Evolutionary conservation across 306 rosid genomes (phyloP), one percentile per base, ranked within the genome.

Genomic region (Benincasa hispida): DNA sequence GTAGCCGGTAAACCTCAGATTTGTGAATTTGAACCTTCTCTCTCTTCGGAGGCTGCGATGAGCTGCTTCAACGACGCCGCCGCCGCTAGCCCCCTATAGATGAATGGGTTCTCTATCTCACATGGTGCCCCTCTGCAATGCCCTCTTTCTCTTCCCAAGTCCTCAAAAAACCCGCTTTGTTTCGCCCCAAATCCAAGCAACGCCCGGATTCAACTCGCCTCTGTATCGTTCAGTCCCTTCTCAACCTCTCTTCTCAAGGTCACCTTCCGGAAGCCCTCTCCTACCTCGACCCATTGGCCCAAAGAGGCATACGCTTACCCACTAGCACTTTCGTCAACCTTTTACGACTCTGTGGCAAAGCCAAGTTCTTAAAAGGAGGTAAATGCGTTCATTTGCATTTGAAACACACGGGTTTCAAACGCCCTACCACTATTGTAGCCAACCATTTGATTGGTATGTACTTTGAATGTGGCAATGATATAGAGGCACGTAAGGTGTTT

Each of bases 391-490:
- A 93, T 70, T 81, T 87, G 8, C 91, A 93, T 81, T 69, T 91
- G 89, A 86, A 85, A 82, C 85, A 88, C 47, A 89, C 87, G 0
- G 97, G 98, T 25, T 77, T 85, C 75, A 93, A 89, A 65, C 88
- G 78, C 18, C 97, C 96, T n/a, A 48, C 88, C 0, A 82, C 82
- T 27, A 59, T 89, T 76, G 45, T 93, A 4, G 88, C 88, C 4
- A 93, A 93, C 82, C 91, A 89, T 78, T 84, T 93, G 80, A 91
- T 93, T 11, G 54, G 30, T 13, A 86, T 89, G 91, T 93, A 93
- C 51, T 84, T 83, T 9, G 55, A 84, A 50, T 91, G 97, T 54
- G 96, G 91, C 1, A 85, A 82, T 63, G 84, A 82, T 10, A 75
- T 76, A 15, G 81, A 76, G 10, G 98, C 96, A 56, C 87, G 91